A percentile compares a stretch with the other conserved stretches of the same genome.
Evolutionary conservation across 805 yeast species (phyloP).

Genomic region (Yarrowia sp.): DNA sequence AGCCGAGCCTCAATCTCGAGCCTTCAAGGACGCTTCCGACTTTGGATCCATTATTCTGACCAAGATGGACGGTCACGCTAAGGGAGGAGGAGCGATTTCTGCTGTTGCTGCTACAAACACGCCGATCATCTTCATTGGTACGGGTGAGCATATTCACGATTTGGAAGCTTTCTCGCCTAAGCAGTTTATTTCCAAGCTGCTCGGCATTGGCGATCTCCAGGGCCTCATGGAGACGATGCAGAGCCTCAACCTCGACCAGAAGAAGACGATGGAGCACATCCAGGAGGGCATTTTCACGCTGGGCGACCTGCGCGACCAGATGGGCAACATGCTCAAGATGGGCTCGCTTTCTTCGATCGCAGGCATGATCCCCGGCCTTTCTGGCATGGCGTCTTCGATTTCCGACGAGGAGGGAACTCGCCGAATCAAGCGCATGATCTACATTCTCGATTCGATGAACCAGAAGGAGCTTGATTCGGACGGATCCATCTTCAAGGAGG

Average conservation of each 20-base stretch:
- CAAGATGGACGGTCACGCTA: constrained; percentile 98
- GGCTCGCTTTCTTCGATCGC: constrained; percentile 95
- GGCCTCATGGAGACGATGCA: constrained; percentile 92
- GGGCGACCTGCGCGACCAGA: constrained; percentile 87
- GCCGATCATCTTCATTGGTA: constrained; percentile 94
- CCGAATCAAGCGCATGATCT: constrained; percentile 82
- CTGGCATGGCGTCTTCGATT: constrained; percentile 76
- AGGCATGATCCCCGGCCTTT: constrained; percentile 90
- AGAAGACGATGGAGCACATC: constrained; percentile 80
- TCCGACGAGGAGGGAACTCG: constrained; percentile 91
- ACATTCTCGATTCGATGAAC: constrained; percentile 94
- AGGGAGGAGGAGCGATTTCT: constrained; percentile 99
- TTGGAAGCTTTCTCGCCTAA: constrained; percentile 87
- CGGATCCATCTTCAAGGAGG: constrained; percentile 71
- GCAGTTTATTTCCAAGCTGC: constrained; percentile 82
- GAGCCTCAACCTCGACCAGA: constrained; percentile 80
- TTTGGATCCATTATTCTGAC: constrained; percentile 95
- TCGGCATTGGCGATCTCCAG: constrained; percentile 95
- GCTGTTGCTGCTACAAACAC: constrained; percentile 97
- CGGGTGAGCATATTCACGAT: constrained; percentile 95
- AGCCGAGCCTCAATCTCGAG: constrained; percentile 90
- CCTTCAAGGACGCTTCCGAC: constrained; percentile 88
- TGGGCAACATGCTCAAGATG: constrained; percentile 94
- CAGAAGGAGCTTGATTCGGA: constrained; percentile 85
- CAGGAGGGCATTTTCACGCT: constrained; percentile 93